Percentiles rank a stretch among this genome's conserved stretches.
Evolutionary conservation across 208 protist species (phyloP).

Genomic region (Leishmania tropica): DNA sequence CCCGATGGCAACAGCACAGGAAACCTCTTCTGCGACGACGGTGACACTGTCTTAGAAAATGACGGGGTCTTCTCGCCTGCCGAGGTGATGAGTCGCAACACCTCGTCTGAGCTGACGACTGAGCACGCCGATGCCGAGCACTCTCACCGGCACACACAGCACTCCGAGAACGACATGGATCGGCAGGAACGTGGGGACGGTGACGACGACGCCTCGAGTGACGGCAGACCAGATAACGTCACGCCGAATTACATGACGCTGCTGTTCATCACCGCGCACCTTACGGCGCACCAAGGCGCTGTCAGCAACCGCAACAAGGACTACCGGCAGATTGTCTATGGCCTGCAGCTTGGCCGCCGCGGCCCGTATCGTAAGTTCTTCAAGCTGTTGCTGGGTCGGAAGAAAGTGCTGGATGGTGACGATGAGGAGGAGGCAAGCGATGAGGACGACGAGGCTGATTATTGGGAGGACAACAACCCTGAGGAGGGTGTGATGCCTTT

Average conservation of each 20-base stretch:
- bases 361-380: slow-evolving; percentile 50
- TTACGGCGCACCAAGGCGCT: slow-evolving; percentile 88
- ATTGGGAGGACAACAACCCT: slow-evolving; percentile 7
- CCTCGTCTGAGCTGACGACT: slow-evolving; percentile 9
- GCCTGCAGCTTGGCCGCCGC: slow-evolving; percentile 46
- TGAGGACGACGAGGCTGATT: slow-evolving; percentile 3
- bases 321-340: slow-evolving; percentile 72
- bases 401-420: slow-evolving; percentile 9
- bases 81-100: slow-evolving; percentile 13
- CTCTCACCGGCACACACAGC: background rate
- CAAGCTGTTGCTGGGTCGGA: slow-evolving; percentile 13
- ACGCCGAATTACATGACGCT: slow-evolving; percentile 59
- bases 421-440: slow-evolving; percentile 19
- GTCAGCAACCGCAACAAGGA: slow-evolving; percentile 82
- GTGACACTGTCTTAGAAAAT: background rate
- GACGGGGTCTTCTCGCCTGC: slow-evolving; percentile 15
- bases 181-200: background rate
- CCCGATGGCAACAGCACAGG: background rate
- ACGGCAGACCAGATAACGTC: slow-evolving; percentile 3
- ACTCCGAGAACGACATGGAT: background rate
- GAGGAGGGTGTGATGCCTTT: slow-evolving; percentile 18
- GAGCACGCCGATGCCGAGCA: background rate
- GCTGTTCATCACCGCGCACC: slow-evolving; percentile 90
- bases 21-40: background rate
- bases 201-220: background rate